Evolutionary conservation across 257 asterid species (phyloP).

Genomic region (Ballota nigra): DNA sequence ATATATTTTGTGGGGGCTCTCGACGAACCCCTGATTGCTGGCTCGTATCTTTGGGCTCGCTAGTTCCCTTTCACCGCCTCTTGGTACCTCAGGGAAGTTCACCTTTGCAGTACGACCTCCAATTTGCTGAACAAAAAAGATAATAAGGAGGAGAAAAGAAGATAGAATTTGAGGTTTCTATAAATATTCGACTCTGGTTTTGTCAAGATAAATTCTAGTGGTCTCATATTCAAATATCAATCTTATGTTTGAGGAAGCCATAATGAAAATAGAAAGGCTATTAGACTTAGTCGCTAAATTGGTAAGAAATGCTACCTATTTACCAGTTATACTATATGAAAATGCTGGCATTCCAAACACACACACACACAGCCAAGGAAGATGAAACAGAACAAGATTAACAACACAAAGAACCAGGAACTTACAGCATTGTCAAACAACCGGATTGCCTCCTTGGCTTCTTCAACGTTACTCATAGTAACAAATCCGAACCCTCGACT

Average conservation of each 20-base stretch:
- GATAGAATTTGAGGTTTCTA: too few relatives aligned
- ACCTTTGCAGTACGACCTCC: slow-evolving; percentile 89
- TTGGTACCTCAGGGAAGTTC: slow-evolving; percentile 94
- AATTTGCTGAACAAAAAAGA: slow-evolving; percentile 48
- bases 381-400: neutral
- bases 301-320: neutral
- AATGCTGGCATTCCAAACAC: neutral
- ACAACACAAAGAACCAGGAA: slow-evolving; percentile 1
- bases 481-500: slow-evolving; percentile 72
- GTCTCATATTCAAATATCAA: neutral
- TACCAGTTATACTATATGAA: neutral
- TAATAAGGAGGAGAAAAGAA: neutral
- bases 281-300: neutral
- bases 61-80: slow-evolving; percentile 90
- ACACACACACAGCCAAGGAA: neutral
- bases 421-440: slow-evolving; percentile 85
- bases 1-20: slow-evolving; percentile 74
- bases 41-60: slow-evolving; percentile 58
- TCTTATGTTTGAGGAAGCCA: neutral
- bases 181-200: too few relatives aligned
- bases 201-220: neutral
- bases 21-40: slow-evolving; percentile 68
- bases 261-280: too few relatives aligned
- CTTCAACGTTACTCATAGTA: slow-evolving; percentile 76
- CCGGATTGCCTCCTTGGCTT: slow-evolving; percentile 83